Evolutionary conservation across 495 filamentous ascomycete species (phyloP).

Genomic region (Gamarada debralockiae): DNA sequence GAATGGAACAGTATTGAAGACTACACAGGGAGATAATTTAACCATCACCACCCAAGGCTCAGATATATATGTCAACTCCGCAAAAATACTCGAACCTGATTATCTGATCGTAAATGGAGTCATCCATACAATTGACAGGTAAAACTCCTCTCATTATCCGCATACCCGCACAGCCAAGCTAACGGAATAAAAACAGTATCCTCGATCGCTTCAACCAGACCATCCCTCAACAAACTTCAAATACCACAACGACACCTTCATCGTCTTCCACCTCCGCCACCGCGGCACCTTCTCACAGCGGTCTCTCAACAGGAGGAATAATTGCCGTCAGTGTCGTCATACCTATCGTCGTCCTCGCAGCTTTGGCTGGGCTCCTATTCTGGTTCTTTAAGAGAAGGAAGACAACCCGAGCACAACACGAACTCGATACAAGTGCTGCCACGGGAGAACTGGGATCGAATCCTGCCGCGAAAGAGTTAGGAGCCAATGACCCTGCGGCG

Average conservation of each 20-base stretch:
- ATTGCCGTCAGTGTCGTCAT: neutral
- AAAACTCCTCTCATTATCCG: neutral
- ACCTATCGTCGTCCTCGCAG: neutral
- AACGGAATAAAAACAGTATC: neutral
- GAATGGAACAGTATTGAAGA: slow-evolving; percentile 6
- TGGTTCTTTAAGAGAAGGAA: slow-evolving; percentile 1
- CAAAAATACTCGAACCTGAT: slow-evolving; percentile 3
- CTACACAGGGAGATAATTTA: slow-evolving; percentile 2
- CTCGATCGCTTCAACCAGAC: slow-evolving; percentile 1
- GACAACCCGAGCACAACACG: neutral
- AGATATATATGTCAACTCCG: slow-evolving; percentile 9
- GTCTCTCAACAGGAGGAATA: neutral
- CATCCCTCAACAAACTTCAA: neutral
- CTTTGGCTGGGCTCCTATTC: neutral
- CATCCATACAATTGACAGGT: slow-evolving; percentile 9
- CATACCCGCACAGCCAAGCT: neutral
- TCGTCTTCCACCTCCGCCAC: neutral
- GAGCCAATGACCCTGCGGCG: no score
- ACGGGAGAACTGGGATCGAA: no score
- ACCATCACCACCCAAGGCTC: neutral
- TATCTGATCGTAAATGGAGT: slow-evolving; percentile 8
- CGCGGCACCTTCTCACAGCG: neutral
- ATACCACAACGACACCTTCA: neutral
- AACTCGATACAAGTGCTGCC: no score
- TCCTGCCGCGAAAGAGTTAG: no score